A percentile compares a stretch with the other conserved stretches of the same genome.
Evolutionary conservation across 805 yeast genomes (phyloP).

Genomic region (Hanseniaspora hatyaiensis): DNA sequence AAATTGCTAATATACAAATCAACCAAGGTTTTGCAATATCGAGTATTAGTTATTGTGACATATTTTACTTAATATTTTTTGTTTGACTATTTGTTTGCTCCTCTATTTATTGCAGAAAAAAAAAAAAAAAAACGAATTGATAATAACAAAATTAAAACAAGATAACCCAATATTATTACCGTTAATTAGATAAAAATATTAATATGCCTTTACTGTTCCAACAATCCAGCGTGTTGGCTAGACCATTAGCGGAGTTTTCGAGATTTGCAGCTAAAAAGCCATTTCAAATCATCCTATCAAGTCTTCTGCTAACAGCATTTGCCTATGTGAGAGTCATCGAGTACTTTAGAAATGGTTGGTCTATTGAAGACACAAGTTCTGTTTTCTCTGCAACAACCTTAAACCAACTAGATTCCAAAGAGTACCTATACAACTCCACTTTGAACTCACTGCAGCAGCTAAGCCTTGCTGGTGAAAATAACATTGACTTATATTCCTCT

Average conservation of each 20-base stretch:
- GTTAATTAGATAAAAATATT: neutral
- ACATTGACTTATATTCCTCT: slow-evolving; percentile 6
- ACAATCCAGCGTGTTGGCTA: slow-evolving; percentile 28
- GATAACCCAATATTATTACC: neutral
- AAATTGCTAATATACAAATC: too few relatives aligned
- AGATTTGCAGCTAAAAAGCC: slow-evolving; percentile 65
- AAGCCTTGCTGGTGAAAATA: neutral
- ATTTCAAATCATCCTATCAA: slow-evolving; percentile 66
- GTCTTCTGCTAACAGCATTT: slow-evolving; percentile 64
- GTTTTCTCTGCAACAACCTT: slow-evolving; percentile 7
- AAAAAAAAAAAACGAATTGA: neutral
- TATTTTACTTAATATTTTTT: too few relatives aligned
- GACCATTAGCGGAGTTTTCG: slow-evolving; percentile 38
- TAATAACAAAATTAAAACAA: neutral
- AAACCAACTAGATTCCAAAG: slow-evolving; percentile 15
- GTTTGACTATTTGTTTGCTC: neutral
- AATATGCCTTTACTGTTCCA: slow-evolving; percentile 23
- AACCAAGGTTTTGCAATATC: too few relatives aligned
- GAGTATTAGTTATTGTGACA: too few relatives aligned
- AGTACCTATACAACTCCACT: slow-evolving; percentile 18
- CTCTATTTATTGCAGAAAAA: neutral
- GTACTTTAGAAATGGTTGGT: slow-evolving; percentile 42
- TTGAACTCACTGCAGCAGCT: neutral
- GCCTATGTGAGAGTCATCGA: slow-evolving; percentile 68
- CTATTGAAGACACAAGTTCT: slow-evolving; percentile 22